These are phyloP conservation scores for Blyttiomyces sp. DNA, from an alignment of 371 early-diverging fungal species.

Conservation along the genomic window DNA sequence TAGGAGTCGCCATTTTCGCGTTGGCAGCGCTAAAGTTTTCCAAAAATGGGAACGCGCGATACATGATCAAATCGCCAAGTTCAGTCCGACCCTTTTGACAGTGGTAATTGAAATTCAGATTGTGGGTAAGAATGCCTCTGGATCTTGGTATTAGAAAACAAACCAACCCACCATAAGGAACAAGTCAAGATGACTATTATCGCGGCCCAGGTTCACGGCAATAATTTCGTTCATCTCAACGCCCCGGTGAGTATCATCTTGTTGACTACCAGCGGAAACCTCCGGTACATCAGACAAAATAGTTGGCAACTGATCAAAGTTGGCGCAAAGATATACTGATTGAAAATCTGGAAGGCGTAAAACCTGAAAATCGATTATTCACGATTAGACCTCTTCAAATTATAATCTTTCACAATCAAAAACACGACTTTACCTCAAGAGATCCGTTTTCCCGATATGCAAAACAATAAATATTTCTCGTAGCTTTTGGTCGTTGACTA, in stretches of 20 bases:
- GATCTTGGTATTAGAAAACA: not conserved
- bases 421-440: no score
- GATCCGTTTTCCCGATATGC: no score
- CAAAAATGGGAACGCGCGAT: no score
- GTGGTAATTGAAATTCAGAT: not conserved
- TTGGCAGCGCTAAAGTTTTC: no score
- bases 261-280: not conserved
- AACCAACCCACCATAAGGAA: conserved; percentile 51
- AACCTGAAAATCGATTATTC: conserved; percentile 51
- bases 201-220: conserved; percentile 62
- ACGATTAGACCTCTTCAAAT: no score
- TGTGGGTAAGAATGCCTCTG: not conserved
- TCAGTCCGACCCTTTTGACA: not conserved
- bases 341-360: conserved; percentile 69
- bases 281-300: conserved; percentile 51
- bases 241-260: conserved; percentile 8
- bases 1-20: no score
- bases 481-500: not conserved
- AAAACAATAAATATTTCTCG: conserved; percentile 41
- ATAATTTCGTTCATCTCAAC: conserved; percentile 65
- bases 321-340: conserved; percentile 59
- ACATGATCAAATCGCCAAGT: not conserved
- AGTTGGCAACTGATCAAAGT: conserved; percentile 64
- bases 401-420: no score
- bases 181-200: conserved; percentile 50